phyloP scores from a whole-genome alignment of 2,329 filamentous ascomycete genomes.

The Talaromyces atroroseus region DNA sequence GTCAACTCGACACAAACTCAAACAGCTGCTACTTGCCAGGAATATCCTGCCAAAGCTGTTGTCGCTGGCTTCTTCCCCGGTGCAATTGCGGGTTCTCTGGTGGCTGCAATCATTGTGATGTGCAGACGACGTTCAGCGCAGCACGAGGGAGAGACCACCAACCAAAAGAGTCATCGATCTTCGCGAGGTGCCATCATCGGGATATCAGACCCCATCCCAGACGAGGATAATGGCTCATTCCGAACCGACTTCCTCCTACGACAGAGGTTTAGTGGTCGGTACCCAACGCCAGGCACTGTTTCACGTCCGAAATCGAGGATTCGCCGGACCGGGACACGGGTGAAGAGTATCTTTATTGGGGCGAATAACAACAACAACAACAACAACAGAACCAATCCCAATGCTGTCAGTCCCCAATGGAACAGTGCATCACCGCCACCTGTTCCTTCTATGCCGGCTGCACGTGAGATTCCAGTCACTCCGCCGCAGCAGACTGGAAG shows the following conservation, averaged over 20 bases:
- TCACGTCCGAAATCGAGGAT: conserved; percentile 27
- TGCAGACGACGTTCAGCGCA: conserved; percentile 28
- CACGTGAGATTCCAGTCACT: conserved; percentile 18
- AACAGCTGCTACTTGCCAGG: conserved; percentile 25
- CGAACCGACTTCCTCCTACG: conserved; percentile 41
- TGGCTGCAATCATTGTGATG: conserved; percentile 48
- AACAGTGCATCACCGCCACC: conserved; percentile 19
- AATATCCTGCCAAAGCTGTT: conserved; percentile 38
- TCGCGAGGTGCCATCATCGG: conserved; percentile 28
- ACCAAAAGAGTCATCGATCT: conserved; percentile 20
- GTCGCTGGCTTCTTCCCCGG: conserved; percentile 45
- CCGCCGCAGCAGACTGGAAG: conserved; percentile 20
- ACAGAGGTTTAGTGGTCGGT: conserved; percentile 19
- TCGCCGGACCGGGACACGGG: conserved; percentile 30
- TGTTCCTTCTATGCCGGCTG: conserved; percentile 16
- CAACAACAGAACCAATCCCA: conserved; percentile 15
- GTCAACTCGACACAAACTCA: conserved; percentile 18
- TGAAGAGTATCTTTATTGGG: conserved; percentile 31
- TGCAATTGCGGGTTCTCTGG: conserved; percentile 42
- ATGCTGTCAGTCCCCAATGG: conserved; percentile 14
- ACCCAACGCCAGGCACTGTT: conserved; percentile 17
- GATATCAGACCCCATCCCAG: conserved; percentile 41
- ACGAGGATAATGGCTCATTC: conserved; percentile 34
- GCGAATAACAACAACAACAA: conserved; percentile 15
- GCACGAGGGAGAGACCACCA: not conserved